Conservation (phyloP, 1,284 basidiomycete species). For the Trichosporon sp. region DNA sequence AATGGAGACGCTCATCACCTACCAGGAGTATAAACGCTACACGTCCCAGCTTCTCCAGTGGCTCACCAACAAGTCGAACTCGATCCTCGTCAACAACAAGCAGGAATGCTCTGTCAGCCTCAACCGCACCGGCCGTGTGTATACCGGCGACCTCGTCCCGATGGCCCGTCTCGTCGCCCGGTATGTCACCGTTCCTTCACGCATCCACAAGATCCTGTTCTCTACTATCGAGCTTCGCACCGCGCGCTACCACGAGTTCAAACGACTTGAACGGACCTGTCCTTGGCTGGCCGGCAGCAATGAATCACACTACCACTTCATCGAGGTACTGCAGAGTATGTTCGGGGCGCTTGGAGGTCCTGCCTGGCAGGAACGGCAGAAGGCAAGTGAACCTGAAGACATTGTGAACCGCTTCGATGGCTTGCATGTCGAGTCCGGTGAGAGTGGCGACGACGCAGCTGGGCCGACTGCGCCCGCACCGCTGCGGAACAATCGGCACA, state of each 20-base stretch:
- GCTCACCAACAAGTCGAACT: neutral
- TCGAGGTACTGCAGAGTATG: neutral
- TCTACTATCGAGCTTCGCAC: neutral
- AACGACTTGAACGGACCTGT: neutral
- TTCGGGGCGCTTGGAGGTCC: neutral
- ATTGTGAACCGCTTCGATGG: neutral
- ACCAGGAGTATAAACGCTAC: neutral
- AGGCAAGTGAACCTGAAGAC: neutral
- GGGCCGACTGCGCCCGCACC: neutral
- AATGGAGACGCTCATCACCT: neutral
- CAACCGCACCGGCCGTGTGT: neutral
- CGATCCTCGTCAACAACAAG: neutral
- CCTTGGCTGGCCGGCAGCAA: neutral
- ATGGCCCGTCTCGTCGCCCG: neutral
- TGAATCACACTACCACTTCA: neutral
- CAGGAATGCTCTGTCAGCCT: neutral
- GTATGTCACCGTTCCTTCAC: neutral
- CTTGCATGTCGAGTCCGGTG: neutral
- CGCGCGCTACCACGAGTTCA: neutral
- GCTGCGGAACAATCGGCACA: neutral
- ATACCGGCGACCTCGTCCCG: neutral
- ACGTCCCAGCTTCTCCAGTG: neutral
- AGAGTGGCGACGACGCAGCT: neutral
- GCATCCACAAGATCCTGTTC: neutral
- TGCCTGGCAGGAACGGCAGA: neutral